phyloP scores from a whole-genome alignment of 2,329 filamentous ascomycete genomes.

The Apiospora kogelbergensis region DNA sequence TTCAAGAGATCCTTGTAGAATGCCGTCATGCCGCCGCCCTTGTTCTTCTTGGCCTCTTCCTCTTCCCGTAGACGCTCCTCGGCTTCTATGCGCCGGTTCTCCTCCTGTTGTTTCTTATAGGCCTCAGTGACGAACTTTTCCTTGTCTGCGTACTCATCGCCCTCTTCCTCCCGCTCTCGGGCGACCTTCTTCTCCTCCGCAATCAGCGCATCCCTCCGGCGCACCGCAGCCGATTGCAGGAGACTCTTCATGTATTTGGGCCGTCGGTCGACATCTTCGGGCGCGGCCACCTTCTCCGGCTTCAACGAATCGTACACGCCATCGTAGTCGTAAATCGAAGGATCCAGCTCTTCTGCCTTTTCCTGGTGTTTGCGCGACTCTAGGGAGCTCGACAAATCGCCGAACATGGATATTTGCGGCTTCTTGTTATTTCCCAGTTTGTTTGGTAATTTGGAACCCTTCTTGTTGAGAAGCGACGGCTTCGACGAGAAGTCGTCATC shows the following conservation, averaged over 20 bases:
- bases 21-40: slow-evolving; percentile 70
- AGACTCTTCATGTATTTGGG: slow-evolving; percentile 80
- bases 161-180: slow-evolving; percentile 75
- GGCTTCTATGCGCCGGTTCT: slow-evolving; percentile 67
- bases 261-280: slow-evolving; percentile 56
- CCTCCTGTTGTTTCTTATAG: slow-evolving; percentile 79
- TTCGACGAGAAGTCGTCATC: slow-evolving; percentile 39
- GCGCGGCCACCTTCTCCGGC: slow-evolving; percentile 55
- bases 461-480: slow-evolving; percentile 27
- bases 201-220: slow-evolving; percentile 75
- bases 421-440: slow-evolving; percentile 46
- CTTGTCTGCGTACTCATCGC: slow-evolving; percentile 78
- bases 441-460: slow-evolving; percentile 32
- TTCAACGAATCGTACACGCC: slow-evolving; percentile 77
- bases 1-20: slow-evolving; percentile 77
- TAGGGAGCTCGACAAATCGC: slow-evolving; percentile 66
- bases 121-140: slow-evolving; percentile 85
- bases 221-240: slow-evolving; percentile 69
- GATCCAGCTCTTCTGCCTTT: slow-evolving; percentile 65
- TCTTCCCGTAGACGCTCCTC: slow-evolving; percentile 69
- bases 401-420: slow-evolving; percentile 48
- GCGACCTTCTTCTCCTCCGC: slow-evolving; percentile 80
- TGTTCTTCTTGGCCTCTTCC: slow-evolving; percentile 62
- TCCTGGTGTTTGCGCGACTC: slow-evolving; percentile 63
- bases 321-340: slow-evolving; percentile 84